Conservation (phyloP, 2,329 filamentous ascomycete species). For the Hypomyces perniciosus region DNA sequence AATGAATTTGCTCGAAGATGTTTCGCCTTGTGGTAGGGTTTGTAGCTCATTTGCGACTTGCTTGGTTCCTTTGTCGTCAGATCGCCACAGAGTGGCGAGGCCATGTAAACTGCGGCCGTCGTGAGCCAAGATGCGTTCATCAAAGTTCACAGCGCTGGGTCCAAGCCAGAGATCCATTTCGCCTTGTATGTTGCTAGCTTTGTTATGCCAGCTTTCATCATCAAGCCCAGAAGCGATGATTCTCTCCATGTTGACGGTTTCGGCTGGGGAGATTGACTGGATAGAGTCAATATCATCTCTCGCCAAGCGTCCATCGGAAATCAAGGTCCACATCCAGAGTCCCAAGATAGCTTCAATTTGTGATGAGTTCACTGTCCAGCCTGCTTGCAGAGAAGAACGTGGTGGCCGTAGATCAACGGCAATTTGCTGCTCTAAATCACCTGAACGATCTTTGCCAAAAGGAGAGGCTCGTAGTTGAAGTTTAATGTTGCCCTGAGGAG, state of each 20-base stretch:
- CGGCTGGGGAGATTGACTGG: not conserved
- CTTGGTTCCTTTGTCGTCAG: too few species aligned
- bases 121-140: not conserved
- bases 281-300: not conserved
- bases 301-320: not conserved
- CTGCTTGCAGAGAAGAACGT: not conserved
- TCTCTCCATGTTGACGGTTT: not conserved
- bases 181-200: not conserved
- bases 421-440: not conserved
- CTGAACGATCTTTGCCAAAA: not conserved
- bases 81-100: not conserved
- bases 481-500: not conserved
- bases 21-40: not conserved
- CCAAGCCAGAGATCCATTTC: slow-evolving; percentile 13
- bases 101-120: not conserved
- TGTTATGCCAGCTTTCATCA: not conserved
- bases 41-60: not conserved
- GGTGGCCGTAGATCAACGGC: not conserved
- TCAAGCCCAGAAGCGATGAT: not conserved
- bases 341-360: slow-evolving; percentile 14
- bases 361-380: slow-evolving; percentile 11
- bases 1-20: not conserved
- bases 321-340: slow-evolving; percentile 13
- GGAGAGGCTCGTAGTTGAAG: not conserved
- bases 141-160: slow-evolving; percentile 2